These are phyloP conservation scores for Macrocystidia cucumis DNA, from an alignment of 1,284 basidiomycete genomes.

Conservation along the genomic window DNA sequence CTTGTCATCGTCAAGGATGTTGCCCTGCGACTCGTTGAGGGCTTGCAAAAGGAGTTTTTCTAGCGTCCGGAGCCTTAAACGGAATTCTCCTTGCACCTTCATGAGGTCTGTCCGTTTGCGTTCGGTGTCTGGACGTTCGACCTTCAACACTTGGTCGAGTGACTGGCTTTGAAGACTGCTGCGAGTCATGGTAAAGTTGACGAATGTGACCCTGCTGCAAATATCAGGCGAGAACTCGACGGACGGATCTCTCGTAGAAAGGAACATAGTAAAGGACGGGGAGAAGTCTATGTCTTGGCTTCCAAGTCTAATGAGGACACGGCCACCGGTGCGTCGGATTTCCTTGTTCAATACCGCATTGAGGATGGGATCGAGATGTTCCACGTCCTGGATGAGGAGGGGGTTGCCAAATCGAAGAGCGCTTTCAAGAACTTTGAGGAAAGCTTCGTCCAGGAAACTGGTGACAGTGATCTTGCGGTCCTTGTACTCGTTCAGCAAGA, in stretches of 20 bases:
- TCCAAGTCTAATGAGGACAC: constrained; percentile 96
- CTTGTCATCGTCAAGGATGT: constrained; percentile 98
- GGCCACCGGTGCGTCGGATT: constrained; percentile 91
- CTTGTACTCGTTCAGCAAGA: constrained; percentile 92
- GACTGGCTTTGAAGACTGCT: constrained; percentile 98
- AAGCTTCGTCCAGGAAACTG: constrained; percentile 97
- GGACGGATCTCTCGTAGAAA: constrained; percentile 95
- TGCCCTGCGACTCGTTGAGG: constrained; percentile 94
- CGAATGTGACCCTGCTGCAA: constrained; percentile 97
- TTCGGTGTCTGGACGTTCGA: constrained; percentile 95
- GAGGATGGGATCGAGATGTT: constrained; percentile 95
- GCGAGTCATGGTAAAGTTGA: constrained; percentile 99
- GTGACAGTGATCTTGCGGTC: constrained; percentile 97
- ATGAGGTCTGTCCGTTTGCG: constrained; percentile 96
- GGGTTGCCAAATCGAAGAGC: constrained; percentile 99
- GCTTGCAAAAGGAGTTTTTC: constrained; percentile 94
- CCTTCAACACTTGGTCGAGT: constrained; percentile 93
- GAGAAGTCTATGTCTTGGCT: constrained; percentile 99
- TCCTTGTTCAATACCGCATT: constrained; percentile 98
- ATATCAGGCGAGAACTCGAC: constrained; percentile 98
- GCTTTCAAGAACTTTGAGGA: constrained; percentile 97
- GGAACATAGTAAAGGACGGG: constrained; percentile 98
- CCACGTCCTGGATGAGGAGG: constrained; percentile 95
- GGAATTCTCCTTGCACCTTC: constrained; percentile 98
- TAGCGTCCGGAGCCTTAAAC: constrained; percentile 84